phyloP scores from a whole-genome alignment of 352 stramenopile genomes.

The Thraustochytrium sp. region DNA sequence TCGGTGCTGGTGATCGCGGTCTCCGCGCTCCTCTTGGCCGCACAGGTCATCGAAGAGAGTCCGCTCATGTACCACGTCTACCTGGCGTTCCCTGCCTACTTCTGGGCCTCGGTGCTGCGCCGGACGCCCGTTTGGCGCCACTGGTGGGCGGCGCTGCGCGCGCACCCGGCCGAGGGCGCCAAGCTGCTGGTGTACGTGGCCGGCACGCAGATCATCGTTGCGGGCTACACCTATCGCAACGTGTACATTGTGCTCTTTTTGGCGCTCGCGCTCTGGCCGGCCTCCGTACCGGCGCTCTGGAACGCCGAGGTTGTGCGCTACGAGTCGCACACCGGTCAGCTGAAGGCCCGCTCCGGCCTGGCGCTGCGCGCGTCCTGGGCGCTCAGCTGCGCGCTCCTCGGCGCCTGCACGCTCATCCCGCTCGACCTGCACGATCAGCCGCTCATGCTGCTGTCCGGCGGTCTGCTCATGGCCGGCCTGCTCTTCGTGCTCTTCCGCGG shows the following conservation, averaged over 20 bases:
- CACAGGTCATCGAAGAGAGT: slow-evolving; percentile 61
- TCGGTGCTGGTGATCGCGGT: slow-evolving; percentile 47
- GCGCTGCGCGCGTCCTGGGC: slow-evolving; percentile 53
- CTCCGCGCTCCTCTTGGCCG: slow-evolving; percentile 50
- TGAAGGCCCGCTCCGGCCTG: not conserved
- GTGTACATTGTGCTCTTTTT: slow-evolving; percentile 32
- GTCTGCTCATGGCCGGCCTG: not conserved
- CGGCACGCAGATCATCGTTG: slow-evolving; percentile 11
- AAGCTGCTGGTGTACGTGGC: not conserved
- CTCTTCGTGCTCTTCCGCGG: not conserved
- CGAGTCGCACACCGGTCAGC: not conserved
- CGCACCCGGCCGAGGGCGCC: not conserved
- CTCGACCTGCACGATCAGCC: slow-evolving; percentile 67
- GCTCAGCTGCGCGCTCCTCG: slow-evolving; percentile 59
- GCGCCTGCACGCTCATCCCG: slow-evolving; percentile 65
- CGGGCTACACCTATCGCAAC: slow-evolving; percentile 27
- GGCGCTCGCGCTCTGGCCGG: slow-evolving; percentile 18
- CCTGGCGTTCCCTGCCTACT: slow-evolving; percentile 62
- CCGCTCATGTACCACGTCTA: slow-evolving; percentile 71
- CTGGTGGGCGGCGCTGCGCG: not conserved
- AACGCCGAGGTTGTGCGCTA: not conserved
- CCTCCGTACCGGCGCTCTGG: not conserved
- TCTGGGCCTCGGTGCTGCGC: slow-evolving; percentile 61
- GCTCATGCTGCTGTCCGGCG: slow-evolving; percentile 55
- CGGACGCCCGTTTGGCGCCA: slow-evolving; percentile 40